These are phyloP conservation scores for Salix udensis DNA, from an alignment of 345 rosid genomes.

Conservation along the genomic window DNA sequence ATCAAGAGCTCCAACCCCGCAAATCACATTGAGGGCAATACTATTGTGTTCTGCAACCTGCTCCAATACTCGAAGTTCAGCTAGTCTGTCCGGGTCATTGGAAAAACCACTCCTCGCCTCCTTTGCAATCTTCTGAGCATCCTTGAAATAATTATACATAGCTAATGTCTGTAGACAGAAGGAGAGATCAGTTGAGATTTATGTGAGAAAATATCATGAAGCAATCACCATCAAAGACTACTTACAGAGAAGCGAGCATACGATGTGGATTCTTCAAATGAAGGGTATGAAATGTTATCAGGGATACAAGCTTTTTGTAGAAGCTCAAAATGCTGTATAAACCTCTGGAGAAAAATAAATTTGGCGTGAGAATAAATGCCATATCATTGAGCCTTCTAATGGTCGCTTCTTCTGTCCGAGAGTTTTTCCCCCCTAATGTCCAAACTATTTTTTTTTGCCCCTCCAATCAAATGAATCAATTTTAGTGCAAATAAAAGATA, in stretches of 20 bases:
- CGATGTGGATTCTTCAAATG: conserved; percentile 69
- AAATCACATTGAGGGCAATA: conserved; percentile 62
- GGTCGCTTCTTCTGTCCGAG: neutral
- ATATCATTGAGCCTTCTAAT: neutral
- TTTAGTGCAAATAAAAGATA: neutral
- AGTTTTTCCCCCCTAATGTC: neutral
- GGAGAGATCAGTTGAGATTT: neutral
- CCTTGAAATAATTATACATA: conserved; percentile 72
- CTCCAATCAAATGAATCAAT: neutral
- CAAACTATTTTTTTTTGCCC: neutral
- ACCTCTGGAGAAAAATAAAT: conserved; percentile 51
- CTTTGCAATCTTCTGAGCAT: conserved; percentile 77
- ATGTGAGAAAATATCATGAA: neutral
- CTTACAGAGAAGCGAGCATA: conserved; percentile 73
- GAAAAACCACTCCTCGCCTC: conserved; percentile 73
- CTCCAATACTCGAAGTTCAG: conserved; percentile 70
- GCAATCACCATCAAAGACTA: conserved; percentile 5
- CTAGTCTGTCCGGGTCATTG: conserved; percentile 61
- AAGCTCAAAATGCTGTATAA: conserved; percentile 88
- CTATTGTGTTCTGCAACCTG: conserved; percentile 93
- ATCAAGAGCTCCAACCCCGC: conserved; percentile 51
- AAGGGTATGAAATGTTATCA: conserved; percentile 61
- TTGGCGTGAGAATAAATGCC: conserved; percentile 6
- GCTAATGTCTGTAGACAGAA: conserved; percentile 45
- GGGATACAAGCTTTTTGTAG: conserved; percentile 91